Conservation (phyloP, 208 protist genomes). For the Leishmania mexicana region DNA sequence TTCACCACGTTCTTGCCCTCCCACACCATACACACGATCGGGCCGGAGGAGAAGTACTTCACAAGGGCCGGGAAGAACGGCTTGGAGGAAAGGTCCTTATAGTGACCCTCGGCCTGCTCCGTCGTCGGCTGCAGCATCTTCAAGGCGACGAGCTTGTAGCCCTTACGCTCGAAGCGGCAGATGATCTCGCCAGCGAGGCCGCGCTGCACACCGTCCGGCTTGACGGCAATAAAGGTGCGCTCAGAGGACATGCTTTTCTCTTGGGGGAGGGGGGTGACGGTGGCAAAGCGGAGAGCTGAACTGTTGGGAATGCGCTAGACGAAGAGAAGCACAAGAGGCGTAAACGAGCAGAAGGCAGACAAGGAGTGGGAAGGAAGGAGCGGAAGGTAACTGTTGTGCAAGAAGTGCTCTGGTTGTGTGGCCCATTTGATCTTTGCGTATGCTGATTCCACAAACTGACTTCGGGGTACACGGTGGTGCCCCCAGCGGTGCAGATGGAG, state of each 20-base stretch:
- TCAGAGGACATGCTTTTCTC: constrained; percentile 70
- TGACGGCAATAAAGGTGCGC: constrained; percentile 96
- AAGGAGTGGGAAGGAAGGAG: neutral
- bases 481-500: neutral
- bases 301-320: neutral
- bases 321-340: neutral
- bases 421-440: neutral
- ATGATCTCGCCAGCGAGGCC: constrained; percentile 95
- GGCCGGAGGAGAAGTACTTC: constrained; percentile 96
- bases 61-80: constrained; percentile 95
- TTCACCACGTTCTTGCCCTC: constrained; percentile 96
- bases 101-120: constrained; percentile 90
- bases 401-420: neutral
- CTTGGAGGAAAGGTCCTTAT: constrained; percentile 88
- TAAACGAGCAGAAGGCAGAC: neutral
- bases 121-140: constrained; percentile 90
- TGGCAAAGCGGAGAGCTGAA: neutral
- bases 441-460: neutral
- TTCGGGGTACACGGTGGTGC: neutral
- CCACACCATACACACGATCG: constrained; percentile 98
- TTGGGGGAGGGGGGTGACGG: neutral
- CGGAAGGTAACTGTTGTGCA: neutral
- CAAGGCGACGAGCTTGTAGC: constrained; percentile 96
- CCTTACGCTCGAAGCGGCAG: constrained; percentile 94
- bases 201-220: constrained; percentile 96